Percentiles rank a stretch among this genome's conserved stretches.
Conservation (phyloP, 768 basidiomycete genomes). For the Leucosporidium creatinivorum region DNA sequence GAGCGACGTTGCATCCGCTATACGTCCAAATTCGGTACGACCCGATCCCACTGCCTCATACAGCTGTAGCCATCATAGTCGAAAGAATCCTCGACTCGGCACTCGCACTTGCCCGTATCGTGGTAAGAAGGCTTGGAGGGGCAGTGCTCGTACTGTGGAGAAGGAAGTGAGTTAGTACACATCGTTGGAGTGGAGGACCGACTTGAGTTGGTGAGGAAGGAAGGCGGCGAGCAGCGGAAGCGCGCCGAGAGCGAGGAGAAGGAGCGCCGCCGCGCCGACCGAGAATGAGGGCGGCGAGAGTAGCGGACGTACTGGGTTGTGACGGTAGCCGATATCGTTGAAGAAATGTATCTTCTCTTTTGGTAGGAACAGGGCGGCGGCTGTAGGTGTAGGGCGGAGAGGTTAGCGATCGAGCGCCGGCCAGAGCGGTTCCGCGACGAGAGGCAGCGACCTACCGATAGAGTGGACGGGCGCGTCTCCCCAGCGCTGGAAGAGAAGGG, state of each 20-base stretch:
- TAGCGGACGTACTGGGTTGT: too few relatives aligned
- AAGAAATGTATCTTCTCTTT: constrained; percentile 90
- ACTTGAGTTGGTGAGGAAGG: too few relatives aligned
- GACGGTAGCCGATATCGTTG: constrained; percentile 46
- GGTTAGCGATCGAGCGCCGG: background rate
- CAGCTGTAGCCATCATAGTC: background rate
- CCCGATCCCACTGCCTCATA: too few relatives aligned
- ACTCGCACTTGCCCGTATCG: constrained; percentile 15
- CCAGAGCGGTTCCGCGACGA: background rate
- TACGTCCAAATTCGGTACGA: too few relatives aligned
- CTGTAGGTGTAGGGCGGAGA: constrained; percentile 38
- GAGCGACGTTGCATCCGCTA: too few relatives aligned
- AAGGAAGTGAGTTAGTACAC: too few relatives aligned
- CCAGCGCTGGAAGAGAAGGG: constrained; percentile 56
- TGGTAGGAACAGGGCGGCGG: constrained; percentile 75
- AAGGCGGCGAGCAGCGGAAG: too few relatives aligned
- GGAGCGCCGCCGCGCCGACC: too few relatives aligned
- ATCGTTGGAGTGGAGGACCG: too few relatives aligned
- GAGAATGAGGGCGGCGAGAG: too few relatives aligned
- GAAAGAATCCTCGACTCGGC: background rate
- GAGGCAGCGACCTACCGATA: constrained; percentile 44
- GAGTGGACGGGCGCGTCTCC: constrained; percentile 88
- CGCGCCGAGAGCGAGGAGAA: too few relatives aligned
- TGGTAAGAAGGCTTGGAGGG: constrained; percentile 39
- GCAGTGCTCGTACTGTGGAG: constrained; percentile 60